A percentile compares a stretch with the other conserved stretches of the same genome.
Conservation (phyloP, 148 eudicot species). For the Rhododendron simsii region DNA sequence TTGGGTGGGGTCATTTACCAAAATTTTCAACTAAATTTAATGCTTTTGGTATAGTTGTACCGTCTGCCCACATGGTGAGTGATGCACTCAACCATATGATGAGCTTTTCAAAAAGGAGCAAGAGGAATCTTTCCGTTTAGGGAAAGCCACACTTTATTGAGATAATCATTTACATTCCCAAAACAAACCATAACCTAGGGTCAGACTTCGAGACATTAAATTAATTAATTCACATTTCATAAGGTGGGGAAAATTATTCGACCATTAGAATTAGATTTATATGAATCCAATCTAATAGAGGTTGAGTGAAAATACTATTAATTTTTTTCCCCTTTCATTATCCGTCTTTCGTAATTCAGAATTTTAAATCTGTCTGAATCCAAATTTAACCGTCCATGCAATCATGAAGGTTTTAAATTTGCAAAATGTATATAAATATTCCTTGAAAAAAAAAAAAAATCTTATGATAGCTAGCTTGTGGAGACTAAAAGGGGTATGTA, state of each 20-base stretch:
- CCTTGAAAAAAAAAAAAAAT: not conserved
- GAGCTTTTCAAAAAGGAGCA: conserved; percentile 11
- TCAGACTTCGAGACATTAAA: not conserved
- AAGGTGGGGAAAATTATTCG: not conserved
- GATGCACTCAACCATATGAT: conserved; percentile 18
- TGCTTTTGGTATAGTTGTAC: conserved; percentile 7
- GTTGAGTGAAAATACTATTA: not conserved
- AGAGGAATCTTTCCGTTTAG: conserved; percentile 35
- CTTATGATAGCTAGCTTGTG: not conserved
- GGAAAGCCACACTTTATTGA: conserved; percentile 23
- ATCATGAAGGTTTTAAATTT: not conserved
- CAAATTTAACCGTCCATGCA: not conserved
- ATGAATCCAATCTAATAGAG: not conserved
- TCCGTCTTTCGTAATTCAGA: not conserved
- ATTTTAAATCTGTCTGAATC: not conserved
- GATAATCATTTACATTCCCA: conserved; percentile 27
- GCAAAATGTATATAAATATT: not conserved
- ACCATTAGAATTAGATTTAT: not conserved
- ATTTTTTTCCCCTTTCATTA: not conserved
- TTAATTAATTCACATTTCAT: not conserved
- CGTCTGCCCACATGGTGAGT: conserved; percentile 17
- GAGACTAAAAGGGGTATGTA: not conserved
- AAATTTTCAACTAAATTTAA: not conserved
- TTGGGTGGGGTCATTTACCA: not conserved
- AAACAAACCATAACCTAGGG: not conserved